phyloP scores from a whole-genome alignment of 257 asterid species.

The Penstemon newberryi region DNA sequence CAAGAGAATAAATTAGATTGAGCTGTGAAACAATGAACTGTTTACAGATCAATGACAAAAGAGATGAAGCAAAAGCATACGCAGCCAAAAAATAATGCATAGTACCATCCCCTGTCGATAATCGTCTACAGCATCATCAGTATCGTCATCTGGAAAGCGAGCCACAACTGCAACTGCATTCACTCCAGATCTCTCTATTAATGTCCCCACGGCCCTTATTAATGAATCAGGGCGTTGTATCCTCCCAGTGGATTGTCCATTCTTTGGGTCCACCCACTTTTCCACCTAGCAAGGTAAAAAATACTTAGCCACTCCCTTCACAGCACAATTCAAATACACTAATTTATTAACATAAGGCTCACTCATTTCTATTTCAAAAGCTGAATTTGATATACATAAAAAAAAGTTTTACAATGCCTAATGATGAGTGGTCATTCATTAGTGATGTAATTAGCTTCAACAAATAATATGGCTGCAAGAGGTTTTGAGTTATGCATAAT shows the following conservation, averaged over 20 bases:
- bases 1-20: constrained; percentile 18
- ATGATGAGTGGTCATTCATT: not conserved
- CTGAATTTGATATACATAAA: not conserved
- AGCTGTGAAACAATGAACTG: not conserved
- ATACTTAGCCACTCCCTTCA: not conserved
- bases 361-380: not conserved
- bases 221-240: constrained; percentile 73
- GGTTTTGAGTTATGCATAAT: not conserved
- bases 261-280: constrained; percentile 73
- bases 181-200: constrained; percentile 53
- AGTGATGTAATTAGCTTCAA: not conserved
- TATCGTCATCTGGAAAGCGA: constrained; percentile 88
- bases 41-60: not conserved
- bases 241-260: constrained; percentile 87
- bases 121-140: constrained; percentile 51
- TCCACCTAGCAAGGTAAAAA: constrained; percentile 53
- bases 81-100: constrained; percentile 10
- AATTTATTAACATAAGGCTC: not conserved
- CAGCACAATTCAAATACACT: not conserved
- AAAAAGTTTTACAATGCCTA: not conserved
- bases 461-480: not conserved
- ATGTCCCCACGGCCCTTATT: constrained; percentile 66
- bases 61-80: not conserved
- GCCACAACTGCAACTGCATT: constrained; percentile 86
- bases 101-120: constrained; percentile 75